A percentile compares a stretch with the other conserved stretches of the same genome.
These are phyloP conservation scores for Aspergillus calidoustus DNA, from an alignment of 2,329 filamentous ascomycete species.

Conservation along the genomic window DNA sequence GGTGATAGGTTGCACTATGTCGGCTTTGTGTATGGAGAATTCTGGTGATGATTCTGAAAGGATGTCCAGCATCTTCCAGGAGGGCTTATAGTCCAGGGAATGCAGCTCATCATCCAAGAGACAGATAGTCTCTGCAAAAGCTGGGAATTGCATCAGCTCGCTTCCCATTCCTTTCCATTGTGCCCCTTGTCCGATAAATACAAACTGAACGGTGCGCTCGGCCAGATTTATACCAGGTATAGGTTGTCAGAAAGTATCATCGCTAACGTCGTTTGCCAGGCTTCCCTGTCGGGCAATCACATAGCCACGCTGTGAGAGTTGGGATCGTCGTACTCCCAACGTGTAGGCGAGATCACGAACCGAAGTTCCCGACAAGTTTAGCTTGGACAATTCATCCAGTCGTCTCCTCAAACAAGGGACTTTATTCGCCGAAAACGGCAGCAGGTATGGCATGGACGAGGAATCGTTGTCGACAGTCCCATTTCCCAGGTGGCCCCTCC, in stretches of 20 bases:
- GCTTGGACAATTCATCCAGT: not conserved
- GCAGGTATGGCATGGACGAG: too few relatives aligned
- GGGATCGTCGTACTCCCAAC: not conserved
- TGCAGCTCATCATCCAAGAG: too few relatives aligned
- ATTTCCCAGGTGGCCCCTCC: too few relatives aligned
- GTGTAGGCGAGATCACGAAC: not conserved
- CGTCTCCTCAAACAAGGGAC: not conserved
- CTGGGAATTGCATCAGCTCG: not conserved
- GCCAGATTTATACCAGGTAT: too few relatives aligned
- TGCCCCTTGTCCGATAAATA: not conserved
- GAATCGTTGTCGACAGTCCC: too few relatives aligned
- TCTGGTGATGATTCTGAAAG: not conserved
- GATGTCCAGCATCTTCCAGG: too few relatives aligned
- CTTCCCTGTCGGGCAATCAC: not conserved
- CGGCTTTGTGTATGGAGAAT: not conserved
- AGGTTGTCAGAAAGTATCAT: not conserved
- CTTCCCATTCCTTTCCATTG: constrained; percentile 2
- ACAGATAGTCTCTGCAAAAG: not conserved
- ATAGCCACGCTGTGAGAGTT: too few relatives aligned
- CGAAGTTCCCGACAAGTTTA: not conserved
- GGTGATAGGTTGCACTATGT: not conserved
- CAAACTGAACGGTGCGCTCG: not conserved
- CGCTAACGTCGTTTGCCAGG: not conserved
- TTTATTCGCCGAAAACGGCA: not conserved
- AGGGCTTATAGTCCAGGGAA: too few relatives aligned